Evolutionary conservation across 306 rosid genomes (phyloP).

Genomic region (Neltuma alba): DNA sequence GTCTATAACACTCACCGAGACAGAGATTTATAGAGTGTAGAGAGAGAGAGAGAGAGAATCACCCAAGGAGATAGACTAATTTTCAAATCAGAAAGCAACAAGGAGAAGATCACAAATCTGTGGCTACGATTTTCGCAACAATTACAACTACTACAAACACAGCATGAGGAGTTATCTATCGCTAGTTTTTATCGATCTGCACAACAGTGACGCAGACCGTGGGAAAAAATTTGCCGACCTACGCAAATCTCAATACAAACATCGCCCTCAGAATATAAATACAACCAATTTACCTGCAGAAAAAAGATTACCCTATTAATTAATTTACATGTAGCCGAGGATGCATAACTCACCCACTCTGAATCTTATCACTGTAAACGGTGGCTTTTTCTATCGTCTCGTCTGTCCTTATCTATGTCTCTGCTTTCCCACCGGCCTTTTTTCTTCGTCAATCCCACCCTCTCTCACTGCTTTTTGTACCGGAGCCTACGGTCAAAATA

Average conservation of each 20-base stretch:
- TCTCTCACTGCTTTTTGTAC: constrained; percentile 18
- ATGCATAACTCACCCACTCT: neutral
- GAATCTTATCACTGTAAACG: constrained; percentile 15
- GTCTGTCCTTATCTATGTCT: constrained; percentile 15
- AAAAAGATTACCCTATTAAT: neutral
- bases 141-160: neutral
- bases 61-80: neutral
- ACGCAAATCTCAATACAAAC: constrained; percentile 63
- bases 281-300: neutral
- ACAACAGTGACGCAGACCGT: constrained; percentile 15
- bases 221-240: constrained; percentile 23
- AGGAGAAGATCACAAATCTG: constrained; percentile 50
- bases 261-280: neutral
- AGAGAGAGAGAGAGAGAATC: neutral
- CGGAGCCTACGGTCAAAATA: constrained; percentile 42
- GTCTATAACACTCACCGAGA: neutral
- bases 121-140: constrained; percentile 47
- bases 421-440: neutral
- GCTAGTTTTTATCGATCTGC: constrained; percentile 42
- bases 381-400: constrained; percentile 12
- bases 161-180: neutral
- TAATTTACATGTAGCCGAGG: neutral
- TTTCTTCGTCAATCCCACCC: neutral
- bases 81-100: neutral
- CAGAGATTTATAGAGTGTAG: constrained; percentile 5